Evolutionary conservation across 2,329 filamentous ascomycete genomes (phyloP), one percentile per base, ranked within the genome.

Genomic region (Fusarium coicis): DNA sequence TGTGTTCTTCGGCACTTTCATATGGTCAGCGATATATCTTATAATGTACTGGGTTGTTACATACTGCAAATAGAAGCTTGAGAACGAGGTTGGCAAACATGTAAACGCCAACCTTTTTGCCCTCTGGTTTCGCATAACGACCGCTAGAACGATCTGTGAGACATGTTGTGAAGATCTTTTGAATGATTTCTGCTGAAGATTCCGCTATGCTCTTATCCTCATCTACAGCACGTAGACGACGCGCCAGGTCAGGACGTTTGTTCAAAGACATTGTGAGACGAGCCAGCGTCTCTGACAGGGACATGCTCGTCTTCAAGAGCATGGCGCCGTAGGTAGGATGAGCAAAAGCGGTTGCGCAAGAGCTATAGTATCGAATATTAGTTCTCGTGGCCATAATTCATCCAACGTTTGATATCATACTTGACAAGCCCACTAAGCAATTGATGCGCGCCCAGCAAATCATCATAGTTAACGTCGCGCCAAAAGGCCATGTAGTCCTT

Each of bases 121-220:
- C 94, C 76, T 95, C 93, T 0, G 94, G 94, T 67, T 87, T 89
- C 26, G 90, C 90, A 74, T 88, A 88, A 18, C 90, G 86, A 32
- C 88, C 90, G 23, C 91, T 91, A 3, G 90, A 92, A 54, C 94
- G 89, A 79, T 97, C 95, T 8, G 93, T 95, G 39, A 97, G 84
- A 73, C 96, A 98, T 43, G 94, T 94, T 16, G 94, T 96, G 79
- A 98, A 97, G 28, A 95, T 94, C 79, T 95, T 93, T 69, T 97
- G 93, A 66, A 98, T 93, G 56, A 94, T 93, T 78, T 98, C 96
- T 23, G 94, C 95, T 4, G 95, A 95, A 32, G 92, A 90, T 81
- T 97, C 96, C 16, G 96, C 94, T 44, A 98, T 88, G 4, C 94
- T 90, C 79, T 91, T 89, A 58, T 92, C 90, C 32, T 92, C 91